A percentile compares a stretch with the other conserved stretches of the same genome.
Conservation (phyloP, 1,139 yeast genomes). For the Magnusiomyces tetraspermus region DNA sequence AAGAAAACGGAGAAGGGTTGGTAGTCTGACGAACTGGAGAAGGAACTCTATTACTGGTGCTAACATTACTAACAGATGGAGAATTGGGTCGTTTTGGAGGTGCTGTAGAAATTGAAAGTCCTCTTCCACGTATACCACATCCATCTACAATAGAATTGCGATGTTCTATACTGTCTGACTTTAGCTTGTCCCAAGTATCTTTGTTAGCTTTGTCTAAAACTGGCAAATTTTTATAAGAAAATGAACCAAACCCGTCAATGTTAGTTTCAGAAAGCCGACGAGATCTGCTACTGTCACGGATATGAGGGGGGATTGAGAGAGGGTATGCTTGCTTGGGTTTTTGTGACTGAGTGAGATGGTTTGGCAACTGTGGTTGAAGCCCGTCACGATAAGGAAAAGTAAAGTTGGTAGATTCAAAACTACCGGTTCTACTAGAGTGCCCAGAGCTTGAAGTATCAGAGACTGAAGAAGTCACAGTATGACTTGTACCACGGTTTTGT, state of each 20-base stretch:
- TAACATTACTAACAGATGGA: slow-evolving; percentile 7
- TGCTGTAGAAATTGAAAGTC: slow-evolving; percentile 21
- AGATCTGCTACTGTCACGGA: slow-evolving; percentile 58
- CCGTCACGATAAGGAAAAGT: slow-evolving; percentile 5
- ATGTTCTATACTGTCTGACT: slow-evolving; percentile 63
- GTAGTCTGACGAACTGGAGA: slow-evolving; percentile 11
- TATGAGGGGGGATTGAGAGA: slow-evolving; percentile 44
- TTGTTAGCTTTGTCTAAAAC: slow-evolving; percentile 90
- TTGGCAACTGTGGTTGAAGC: background rate
- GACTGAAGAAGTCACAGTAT: slow-evolving; percentile 3
- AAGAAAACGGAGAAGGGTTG: slow-evolving; percentile 10
- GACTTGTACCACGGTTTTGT: slow-evolving; percentile 7
- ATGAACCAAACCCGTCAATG: slow-evolving; percentile 78
- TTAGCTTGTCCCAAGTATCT: slow-evolving; percentile 79
- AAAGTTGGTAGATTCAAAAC: slow-evolving; percentile 12
- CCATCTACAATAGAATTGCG: slow-evolving; percentile 11
- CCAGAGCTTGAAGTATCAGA: slow-evolving; percentile 13
- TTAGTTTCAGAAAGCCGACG: slow-evolving; percentile 51
- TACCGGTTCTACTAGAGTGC: slow-evolving; percentile 15
- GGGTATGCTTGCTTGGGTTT: slow-evolving; percentile 23
- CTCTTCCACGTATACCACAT: slow-evolving; percentile 17
- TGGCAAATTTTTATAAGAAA: slow-evolving; percentile 78
- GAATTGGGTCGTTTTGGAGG: slow-evolving; percentile 16
- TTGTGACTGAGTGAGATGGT: background rate
- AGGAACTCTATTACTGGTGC: slow-evolving; percentile 6